Evolutionary conservation across 441 rosid species (phyloP).

Genomic region (Brassica hybrid): DNA sequence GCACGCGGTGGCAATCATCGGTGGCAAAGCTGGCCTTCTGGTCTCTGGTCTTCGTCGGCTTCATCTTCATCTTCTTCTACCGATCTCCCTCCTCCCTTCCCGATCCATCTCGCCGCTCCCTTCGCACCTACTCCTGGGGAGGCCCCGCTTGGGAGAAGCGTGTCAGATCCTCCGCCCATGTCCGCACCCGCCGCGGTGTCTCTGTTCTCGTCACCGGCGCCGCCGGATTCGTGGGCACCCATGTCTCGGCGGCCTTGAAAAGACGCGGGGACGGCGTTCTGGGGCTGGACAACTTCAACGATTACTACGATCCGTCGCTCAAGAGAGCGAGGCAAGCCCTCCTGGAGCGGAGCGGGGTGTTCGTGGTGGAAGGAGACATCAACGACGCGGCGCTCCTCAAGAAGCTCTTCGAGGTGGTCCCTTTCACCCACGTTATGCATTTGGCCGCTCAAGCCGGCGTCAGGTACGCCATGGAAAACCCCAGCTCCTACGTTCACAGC

Average conservation of each 20-base stretch:
- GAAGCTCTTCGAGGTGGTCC: conserved; percentile 82
- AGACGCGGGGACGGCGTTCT: conserved; percentile 94
- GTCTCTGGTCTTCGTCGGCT: conserved; percentile 73
- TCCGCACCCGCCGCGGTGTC: conserved; percentile 72
- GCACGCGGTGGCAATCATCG: conserved; percentile 74
- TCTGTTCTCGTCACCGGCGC: conserved; percentile 95
- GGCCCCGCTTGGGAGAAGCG: conserved; percentile 87
- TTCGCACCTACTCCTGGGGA: conserved; percentile 75
- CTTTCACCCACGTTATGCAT: conserved; percentile 97
- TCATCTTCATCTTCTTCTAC: conserved; percentile 81
- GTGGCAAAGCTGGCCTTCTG: conserved; percentile 84
- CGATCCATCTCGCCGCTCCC: conserved; percentile 82
- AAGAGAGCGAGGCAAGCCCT: conserved; percentile 89
- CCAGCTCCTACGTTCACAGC: conserved; percentile 93
- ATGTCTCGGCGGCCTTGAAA: conserved; percentile 84
- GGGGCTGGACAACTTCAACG: conserved; percentile 91
- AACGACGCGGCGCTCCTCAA: conserved; percentile 76
- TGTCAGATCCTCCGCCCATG: conserved; percentile 74
- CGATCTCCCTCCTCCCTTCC: conserved; percentile 57
- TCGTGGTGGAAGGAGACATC: conserved; percentile 88
- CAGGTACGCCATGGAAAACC: conserved; percentile 97
- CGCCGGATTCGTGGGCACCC: conserved; percentile 95
- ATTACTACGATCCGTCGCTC: conserved; percentile 85
- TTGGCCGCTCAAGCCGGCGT: conserved; percentile 99
- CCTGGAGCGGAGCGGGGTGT: conserved; percentile 76